These are phyloP conservation scores for Teratosphaeria destructans DNA, from an alignment of 2,329 filamentous ascomycete species.

Conservation along the genomic window DNA sequence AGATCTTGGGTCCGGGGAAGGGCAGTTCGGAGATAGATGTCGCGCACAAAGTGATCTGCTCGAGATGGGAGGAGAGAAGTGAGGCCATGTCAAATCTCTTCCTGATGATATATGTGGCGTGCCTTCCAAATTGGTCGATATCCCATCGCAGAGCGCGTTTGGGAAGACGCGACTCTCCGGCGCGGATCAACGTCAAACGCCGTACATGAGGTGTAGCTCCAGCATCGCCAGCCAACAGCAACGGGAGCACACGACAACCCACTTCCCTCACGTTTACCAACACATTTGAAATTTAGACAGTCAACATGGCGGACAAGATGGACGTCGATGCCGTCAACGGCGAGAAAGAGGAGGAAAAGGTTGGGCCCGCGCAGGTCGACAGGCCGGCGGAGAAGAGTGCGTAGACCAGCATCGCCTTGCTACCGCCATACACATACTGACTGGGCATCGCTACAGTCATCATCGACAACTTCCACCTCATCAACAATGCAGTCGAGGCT, in stretches of 20 bases:
- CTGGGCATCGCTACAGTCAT: constrained; percentile 54
- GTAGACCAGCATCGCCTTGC: constrained; percentile 5
- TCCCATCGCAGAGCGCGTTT: background rate
- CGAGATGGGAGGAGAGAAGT: constrained; percentile 38
- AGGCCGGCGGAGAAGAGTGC: constrained; percentile 23
- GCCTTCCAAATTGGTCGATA: background rate
- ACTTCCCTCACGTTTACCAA: background rate
- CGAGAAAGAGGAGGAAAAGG: constrained; percentile 31
- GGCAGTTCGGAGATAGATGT: constrained; percentile 38
- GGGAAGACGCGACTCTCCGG: background rate
- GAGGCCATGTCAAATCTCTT: constrained; percentile 16
- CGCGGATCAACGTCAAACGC: background rate
- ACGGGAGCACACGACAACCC: background rate
- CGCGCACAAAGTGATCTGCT: constrained; percentile 41
- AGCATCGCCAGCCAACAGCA: background rate
- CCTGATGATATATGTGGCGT: background rate
- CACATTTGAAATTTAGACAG: constrained; percentile 7
- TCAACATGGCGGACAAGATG: constrained; percentile 40
- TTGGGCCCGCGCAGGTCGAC: constrained; percentile 25
- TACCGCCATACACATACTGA: background rate
- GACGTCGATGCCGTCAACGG: constrained; percentile 29
- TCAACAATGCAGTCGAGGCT: constrained; percentile 82
- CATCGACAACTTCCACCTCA: constrained; percentile 81
- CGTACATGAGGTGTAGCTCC: background rate
- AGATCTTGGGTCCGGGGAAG: constrained; percentile 85